Conservation (phyloP, 2,329 filamentous ascomycete species). For the Graphiopsis chlorocephala region DNA sequence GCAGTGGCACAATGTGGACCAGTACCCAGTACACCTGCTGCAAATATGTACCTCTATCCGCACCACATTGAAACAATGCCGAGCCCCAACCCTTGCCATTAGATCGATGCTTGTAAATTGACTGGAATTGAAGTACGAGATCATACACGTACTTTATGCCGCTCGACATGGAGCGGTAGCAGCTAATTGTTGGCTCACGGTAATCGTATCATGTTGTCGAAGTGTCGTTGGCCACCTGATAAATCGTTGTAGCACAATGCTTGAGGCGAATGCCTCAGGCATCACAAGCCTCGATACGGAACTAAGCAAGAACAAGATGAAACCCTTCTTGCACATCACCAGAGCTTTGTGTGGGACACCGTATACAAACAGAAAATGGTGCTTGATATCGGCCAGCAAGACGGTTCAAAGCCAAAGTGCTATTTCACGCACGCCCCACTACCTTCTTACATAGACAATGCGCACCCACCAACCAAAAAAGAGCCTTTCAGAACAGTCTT, state of each 20-base stretch:
- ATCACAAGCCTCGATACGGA: not conserved
- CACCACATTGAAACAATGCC: not conserved
- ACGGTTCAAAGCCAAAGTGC: slow-evolving; percentile 55
- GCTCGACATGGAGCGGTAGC: no score
- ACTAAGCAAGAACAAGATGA: not conserved
- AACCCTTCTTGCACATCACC: not conserved
- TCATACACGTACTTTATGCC: no score
- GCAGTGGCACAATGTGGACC: not conserved
- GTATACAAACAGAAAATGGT: slow-evolving; percentile 4
- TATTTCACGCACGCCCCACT: slow-evolving; percentile 68
- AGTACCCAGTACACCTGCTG: not conserved
- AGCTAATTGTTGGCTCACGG: no score
- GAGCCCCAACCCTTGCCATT: not conserved
- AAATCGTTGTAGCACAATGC: not conserved
- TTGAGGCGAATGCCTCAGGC: not conserved
- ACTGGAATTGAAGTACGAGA: not conserved
- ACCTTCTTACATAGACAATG: slow-evolving; percentile 64
- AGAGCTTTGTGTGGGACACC: no score
- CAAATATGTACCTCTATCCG: no score
- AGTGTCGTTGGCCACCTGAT: not conserved
- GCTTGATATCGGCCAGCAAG: slow-evolving; percentile 5
- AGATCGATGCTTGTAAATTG: not conserved
- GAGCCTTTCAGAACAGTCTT: slow-evolving; percentile 72
- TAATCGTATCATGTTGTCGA: not conserved
- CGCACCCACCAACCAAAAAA: slow-evolving; percentile 67